Base-by-base conservation (phyloP, 306 rosid species). In the Acacia crassicarpa region DNA sequence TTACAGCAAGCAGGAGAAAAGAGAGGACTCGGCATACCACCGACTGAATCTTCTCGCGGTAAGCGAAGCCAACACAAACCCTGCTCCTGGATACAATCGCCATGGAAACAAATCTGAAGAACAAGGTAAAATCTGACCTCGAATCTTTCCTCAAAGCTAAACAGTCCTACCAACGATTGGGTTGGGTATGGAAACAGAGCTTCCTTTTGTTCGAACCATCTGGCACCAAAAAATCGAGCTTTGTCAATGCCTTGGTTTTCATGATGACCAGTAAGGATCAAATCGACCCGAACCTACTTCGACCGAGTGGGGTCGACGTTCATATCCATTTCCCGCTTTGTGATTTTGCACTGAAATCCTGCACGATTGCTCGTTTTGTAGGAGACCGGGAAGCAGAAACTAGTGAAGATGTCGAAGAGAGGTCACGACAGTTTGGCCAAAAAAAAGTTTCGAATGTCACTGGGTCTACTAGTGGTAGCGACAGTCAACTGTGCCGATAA, bases 401-500 rank as follows among this genome's bases (percentile, higher is more conserved):
- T 1, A 27, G 27, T 27, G 27, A 27, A 27, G 27, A 27, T 27
- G 27, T 27, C 27, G 27, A 27, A 27, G 27, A 27, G 27, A 27
- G 27, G 27, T 27, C 27, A 97, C 56, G 95, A 97, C 51, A 97
- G 98, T 20, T 87, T 93, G 59, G 97, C 98, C 9, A 95, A 97
- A 0, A 95, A 95, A 85, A 95, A 95, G 90, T 95, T 95, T 74
- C 87, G 94, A 27, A 95, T 95, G 97, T 93, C 98, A 6, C 92
- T 94, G 79, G 98, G 98, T 91, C 88, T 94, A 0, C 98, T 97
- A 11, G 97, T 95, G 85, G 98, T 97, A 41, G 98, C 97, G 72
- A 95, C 97, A 15, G 93, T 95, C 83, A 95, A 95, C 84, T 95
- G 97, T 74, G 97, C 94, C 0, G 97, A 95, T 82, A 95, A 93